Conservation (phyloP, 2,329 filamentous ascomycete species). For the Cryoendolithus antarcticus region DNA sequence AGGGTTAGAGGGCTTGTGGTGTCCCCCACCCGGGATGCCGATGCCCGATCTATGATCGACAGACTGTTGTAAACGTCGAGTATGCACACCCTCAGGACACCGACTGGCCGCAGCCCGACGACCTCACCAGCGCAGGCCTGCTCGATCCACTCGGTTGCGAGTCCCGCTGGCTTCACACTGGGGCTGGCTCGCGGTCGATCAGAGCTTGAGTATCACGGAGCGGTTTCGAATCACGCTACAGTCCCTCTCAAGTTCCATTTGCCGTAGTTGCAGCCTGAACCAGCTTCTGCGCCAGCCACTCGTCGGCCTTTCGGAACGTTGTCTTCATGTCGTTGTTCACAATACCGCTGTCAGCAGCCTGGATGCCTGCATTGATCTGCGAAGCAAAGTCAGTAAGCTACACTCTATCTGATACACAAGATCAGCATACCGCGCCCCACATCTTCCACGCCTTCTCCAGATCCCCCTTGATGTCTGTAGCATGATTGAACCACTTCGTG, state of each 20-base stretch:
- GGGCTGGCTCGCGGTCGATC: too few relatives aligned
- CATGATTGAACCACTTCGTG: slow-evolving; percentile 49
- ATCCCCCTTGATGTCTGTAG: slow-evolving; percentile 45
- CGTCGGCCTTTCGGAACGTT: slow-evolving; percentile 47
- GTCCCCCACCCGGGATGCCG: too few relatives aligned
- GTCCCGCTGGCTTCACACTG: too few relatives aligned
- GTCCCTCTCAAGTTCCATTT: too few relatives aligned
- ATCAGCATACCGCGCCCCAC: slow-evolving; percentile 49
- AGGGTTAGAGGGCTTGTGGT: neutral
- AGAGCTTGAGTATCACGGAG: too few relatives aligned
- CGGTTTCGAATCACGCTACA: too few relatives aligned
- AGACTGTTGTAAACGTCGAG: too few relatives aligned
- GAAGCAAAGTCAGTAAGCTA: slow-evolving; percentile 5
- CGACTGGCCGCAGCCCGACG: too few relatives aligned
- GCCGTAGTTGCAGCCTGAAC: slow-evolving; percentile 1
- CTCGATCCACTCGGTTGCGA: too few relatives aligned
- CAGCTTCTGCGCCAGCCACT: slow-evolving; percentile 38
- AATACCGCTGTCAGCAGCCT: slow-evolving; percentile 39
- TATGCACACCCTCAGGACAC: too few relatives aligned
- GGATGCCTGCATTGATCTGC: slow-evolving; percentile 46
- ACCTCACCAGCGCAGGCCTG: too few relatives aligned
- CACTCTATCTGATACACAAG: neutral
- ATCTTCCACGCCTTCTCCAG: slow-evolving; percentile 48
- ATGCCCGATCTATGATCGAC: too few relatives aligned
- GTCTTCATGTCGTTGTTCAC: slow-evolving; percentile 32